Base-by-base conservation (phyloP, 2,329 filamentous ascomycete species). In the Colletotrichum spinosum region DNA sequence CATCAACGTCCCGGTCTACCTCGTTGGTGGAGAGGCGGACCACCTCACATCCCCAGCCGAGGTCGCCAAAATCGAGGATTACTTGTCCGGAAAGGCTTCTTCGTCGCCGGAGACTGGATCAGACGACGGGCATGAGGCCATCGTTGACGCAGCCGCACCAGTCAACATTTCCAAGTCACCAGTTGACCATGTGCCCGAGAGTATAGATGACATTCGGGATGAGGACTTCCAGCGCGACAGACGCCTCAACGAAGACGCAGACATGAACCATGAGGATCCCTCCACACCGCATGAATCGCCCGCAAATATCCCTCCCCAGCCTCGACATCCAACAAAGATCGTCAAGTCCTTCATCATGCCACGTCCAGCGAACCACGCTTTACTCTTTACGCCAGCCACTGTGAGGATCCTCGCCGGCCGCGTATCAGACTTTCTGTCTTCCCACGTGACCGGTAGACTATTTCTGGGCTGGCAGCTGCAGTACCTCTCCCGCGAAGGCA, bases 381-480 rank as follows among this genome's bases (percentile, higher is more conserved):
- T 98, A 34, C 86, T 97, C 6, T 98, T 97, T 75, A 90, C 90
- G 61, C 91, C 93, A 2, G 84, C 86, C 1, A 92, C 88, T 2
- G 91, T 91, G 48, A 90, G 93, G 55, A 90, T 90, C 6, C 81
- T 97, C 9, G 90, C 93, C 1, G 93, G 93, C 0, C 83, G 97
- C 1, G 90, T 97, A 56, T 91, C 93, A 65, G 90, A 92, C 68
- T 98, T 98, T 72, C 84, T 97, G 35, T 84, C 88, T 15, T 83
- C 85, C 3, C 86, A 93, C 71, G 84, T 97, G 58, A 94, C 94
- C 9, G 85, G 88, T 9, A 89, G 94, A 8, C 85, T 97, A 12
- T 92, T 89, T 1, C 87, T 95, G 35, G 92, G 91, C 48, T 98
- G 95, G 94, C 95, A 98, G 77, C 83, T 98, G 13, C 92, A 95